Percentiles rank a stretch among this genome's conserved stretches.
These are phyloP conservation scores for Capniomyces stellatus DNA, from an alignment of 371 early-diverging fungal species.

Conservation along the genomic window DNA sequence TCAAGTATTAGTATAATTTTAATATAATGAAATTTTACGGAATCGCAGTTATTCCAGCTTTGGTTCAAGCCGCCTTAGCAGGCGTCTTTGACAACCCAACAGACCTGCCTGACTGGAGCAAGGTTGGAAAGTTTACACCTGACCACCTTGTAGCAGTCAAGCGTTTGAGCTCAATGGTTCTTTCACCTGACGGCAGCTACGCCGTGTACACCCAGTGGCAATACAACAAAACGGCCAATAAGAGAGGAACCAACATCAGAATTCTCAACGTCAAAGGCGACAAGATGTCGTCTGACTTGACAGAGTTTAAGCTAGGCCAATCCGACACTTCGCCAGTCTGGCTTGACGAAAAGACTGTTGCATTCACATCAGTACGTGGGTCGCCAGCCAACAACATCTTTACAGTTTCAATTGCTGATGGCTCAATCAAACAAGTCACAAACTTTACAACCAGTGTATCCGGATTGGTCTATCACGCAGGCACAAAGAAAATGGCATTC, in stretches of 20 bases:
- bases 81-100: background rate
- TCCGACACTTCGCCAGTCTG: background rate
- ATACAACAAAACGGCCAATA: background rate
- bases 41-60: background rate
- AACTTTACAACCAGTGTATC: slow-evolving; percentile 4
- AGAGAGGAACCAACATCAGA: background rate
- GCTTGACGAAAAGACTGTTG: background rate
- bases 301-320: background rate
- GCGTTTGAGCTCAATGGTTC: background rate
- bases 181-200: background rate
- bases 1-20: too few species aligned
- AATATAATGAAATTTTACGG: too few species aligned
- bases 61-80: background rate
- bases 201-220: background rate
- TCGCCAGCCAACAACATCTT: background rate
- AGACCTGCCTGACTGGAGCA: background rate
- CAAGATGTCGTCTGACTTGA: background rate
- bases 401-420: background rate
- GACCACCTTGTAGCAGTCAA: background rate
- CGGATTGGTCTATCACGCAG: slow-evolving; percentile 7
- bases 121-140: background rate
- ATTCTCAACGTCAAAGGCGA: background rate
- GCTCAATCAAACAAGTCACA: background rate
- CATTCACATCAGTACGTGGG: background rate
- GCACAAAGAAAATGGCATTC: slow-evolving; percentile 6